Conservation (phyloP, 2,329 filamentous ascomycete genomes). For the Aureobasidium sp. region DNA sequence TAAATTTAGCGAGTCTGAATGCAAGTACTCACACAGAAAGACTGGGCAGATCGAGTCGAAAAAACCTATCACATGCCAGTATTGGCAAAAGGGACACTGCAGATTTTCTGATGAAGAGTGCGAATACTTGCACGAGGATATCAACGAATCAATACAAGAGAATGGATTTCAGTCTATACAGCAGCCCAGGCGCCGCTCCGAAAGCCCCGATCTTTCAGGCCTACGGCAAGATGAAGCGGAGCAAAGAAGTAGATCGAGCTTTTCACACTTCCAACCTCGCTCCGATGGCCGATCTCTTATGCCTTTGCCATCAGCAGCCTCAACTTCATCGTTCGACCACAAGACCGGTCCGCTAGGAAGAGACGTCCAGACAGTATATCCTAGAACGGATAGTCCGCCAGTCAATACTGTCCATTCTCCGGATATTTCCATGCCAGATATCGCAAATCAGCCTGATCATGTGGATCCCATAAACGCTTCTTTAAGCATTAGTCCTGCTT, state of each 20-base stretch:
- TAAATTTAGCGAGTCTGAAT: conserved; percentile 14
- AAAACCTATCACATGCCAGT: background rate
- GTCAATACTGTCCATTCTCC: too few relatives aligned
- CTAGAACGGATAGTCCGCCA: background rate
- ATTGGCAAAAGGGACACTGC: conserved; percentile 12
- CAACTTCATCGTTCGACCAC: background rate
- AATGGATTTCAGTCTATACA: background rate
- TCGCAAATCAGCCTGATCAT: background rate
- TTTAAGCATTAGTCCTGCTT: background rate
- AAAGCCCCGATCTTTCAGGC: conserved; percentile 3
- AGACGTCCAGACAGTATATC: background rate
- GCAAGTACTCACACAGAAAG: conserved; percentile 19
- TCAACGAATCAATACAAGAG: background rate
- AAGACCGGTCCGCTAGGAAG: background rate
- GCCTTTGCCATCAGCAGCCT: background rate
- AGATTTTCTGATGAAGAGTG: conserved; percentile 11
- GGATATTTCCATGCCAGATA: background rate
- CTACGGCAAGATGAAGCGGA: conserved; percentile 6
- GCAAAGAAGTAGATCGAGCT: background rate
- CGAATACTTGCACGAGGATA: background rate
- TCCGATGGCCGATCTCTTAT: background rate
- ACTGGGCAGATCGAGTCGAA: conserved; percentile 2
- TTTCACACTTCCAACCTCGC: background rate
- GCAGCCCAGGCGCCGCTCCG: background rate
- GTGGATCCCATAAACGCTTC: background rate